Evolutionary conservation across 1,284 basidiomycete species (phyloP).

Genomic region (Ganoderma multipileum): DNA sequence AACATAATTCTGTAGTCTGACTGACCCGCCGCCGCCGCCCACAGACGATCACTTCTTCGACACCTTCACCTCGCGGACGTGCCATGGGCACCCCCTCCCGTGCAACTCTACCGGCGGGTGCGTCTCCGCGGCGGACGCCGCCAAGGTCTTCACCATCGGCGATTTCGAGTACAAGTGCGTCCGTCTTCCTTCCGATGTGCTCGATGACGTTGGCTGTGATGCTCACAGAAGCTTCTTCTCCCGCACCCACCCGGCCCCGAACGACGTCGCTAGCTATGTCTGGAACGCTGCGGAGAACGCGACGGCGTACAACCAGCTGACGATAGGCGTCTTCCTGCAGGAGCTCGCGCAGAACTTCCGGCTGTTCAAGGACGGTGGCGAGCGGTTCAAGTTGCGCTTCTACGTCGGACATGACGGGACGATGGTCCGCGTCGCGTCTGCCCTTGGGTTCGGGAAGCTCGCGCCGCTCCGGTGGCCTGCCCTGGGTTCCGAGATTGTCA

Average conservation of each 20-base stretch:
- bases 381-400: constrained; percentile 48
- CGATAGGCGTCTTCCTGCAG: constrained; percentile 48
- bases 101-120: constrained; percentile 54
- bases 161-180: constrained; percentile 61
- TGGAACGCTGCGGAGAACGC: constrained; percentile 55
- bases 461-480: constrained; percentile 55
- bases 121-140: constrained; percentile 51
- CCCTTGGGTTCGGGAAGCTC: constrained; percentile 49
- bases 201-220: not conserved
- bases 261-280: constrained; percentile 48
- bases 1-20: not conserved
- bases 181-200: not conserved
- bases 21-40: constrained; percentile 13
- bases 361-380: constrained; percentile 42
- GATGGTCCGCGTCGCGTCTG: constrained; percentile 56
- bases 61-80: constrained; percentile 57
- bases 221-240: not conserved
- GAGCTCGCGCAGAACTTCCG: constrained; percentile 44
- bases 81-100: constrained; percentile 54
- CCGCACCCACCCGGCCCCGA: not conserved
- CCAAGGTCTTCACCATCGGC: constrained; percentile 48
- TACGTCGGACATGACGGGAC: constrained; percentile 60
- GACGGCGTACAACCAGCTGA: constrained; percentile 52
- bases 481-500: constrained; percentile 56
- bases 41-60: constrained; percentile 53